Evolutionary conservation across 1,284 basidiomycete genomes (phyloP), one percentile per base, ranked within the genome.

Genomic region (Fomes fomentarius): DNA sequence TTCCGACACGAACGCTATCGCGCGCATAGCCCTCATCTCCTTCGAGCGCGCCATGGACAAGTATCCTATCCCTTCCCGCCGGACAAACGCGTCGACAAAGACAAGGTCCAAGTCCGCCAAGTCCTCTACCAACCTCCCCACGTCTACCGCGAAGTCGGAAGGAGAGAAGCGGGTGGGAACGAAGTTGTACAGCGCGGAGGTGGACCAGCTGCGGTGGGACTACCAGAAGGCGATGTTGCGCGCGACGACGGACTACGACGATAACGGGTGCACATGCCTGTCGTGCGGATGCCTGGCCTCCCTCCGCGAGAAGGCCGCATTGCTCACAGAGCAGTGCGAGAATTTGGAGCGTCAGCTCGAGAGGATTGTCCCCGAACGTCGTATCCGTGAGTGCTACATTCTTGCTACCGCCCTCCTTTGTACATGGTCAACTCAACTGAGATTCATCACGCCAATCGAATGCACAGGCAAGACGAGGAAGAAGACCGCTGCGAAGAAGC

Each of bases 1-100:
- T 17, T 17, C 42, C 6, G 53, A 53, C 26, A 31, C 45, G 33
- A 35, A 51, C 48, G 45, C 53, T 9, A 21, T 58, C 45, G 54
- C 54, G 11, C 54, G 48, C 39, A 44, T 52, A 8, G 60, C 52
- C 1, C 47, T 58, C 17, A 21, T 40, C 48, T 52, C 57, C 1
- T 61, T 61, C 47, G 60, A 61, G 38, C 60, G 52, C 31, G 60
- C 57, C 5, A 61, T 61, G 60, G 60, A 61, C 60, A 61, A 61
- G 33, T 61, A 61, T 28, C 60, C 60, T 34, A 57, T 51, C 34
- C 51, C 54, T 4, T 28, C 57, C 10, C 47, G 47, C 3, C 52
- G 35, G n/a, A 19, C 28, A n/a, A 50, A 50, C n/a, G n/a, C n/a
- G n/a, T n/a, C n/a, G 39, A 14, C 48, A 17, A 51, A 48, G 33